These are phyloP conservation scores for Heterobasidion occidentale DNA, from an alignment of 1,284 basidiomycete species.

Conservation along the genomic window DNA sequence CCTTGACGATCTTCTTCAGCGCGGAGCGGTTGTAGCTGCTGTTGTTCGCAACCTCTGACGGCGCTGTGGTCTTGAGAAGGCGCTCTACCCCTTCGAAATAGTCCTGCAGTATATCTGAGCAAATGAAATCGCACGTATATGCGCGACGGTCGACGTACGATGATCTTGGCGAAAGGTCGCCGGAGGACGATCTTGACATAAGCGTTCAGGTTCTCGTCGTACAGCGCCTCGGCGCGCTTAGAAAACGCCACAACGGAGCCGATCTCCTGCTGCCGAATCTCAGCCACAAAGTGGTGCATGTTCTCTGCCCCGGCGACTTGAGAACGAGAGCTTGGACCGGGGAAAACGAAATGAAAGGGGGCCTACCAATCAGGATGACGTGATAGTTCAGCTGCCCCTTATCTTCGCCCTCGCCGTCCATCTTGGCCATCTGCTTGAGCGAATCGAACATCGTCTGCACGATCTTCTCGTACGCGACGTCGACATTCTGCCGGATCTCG, in stretches of 20 bases:
- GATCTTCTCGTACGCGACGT: constrained; percentile 83
- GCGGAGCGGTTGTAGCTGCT: constrained; percentile 70
- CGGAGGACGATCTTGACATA: constrained; percentile 88
- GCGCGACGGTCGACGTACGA: constrained; percentile 44
- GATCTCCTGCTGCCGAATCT: constrained; percentile 65
- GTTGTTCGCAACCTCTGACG: constrained; percentile 76
- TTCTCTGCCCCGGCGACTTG: constrained; percentile 62
- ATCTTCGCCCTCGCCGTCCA: constrained; percentile 86
- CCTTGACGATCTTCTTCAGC: constrained; percentile 82
- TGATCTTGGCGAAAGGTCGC: constrained; percentile 80
- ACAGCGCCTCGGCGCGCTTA: constrained; percentile 73
- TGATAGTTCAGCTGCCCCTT: constrained; percentile 97
- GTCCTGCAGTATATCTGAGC: constrained; percentile 46
- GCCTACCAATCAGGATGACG: constrained; percentile 88
- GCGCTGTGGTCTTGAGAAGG: constrained; percentile 73
- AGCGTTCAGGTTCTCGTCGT: constrained; percentile 79
- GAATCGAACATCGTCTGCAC: constrained; percentile 87
- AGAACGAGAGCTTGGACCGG: constrained; percentile 1
- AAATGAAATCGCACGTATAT: background rate
- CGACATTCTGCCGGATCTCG: constrained; percentile 73
- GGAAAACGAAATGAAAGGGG: background rate
- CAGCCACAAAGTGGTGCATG: constrained; percentile 88
- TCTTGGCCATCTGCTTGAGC: constrained; percentile 90
- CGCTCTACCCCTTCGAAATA: constrained; percentile 92
- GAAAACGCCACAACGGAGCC: constrained; percentile 64